Evolutionary conservation across 2,329 filamentous ascomycete species (phyloP), one percentile per base, ranked within the genome.

Genomic region (Thielaviopsis punctulata): DNA sequence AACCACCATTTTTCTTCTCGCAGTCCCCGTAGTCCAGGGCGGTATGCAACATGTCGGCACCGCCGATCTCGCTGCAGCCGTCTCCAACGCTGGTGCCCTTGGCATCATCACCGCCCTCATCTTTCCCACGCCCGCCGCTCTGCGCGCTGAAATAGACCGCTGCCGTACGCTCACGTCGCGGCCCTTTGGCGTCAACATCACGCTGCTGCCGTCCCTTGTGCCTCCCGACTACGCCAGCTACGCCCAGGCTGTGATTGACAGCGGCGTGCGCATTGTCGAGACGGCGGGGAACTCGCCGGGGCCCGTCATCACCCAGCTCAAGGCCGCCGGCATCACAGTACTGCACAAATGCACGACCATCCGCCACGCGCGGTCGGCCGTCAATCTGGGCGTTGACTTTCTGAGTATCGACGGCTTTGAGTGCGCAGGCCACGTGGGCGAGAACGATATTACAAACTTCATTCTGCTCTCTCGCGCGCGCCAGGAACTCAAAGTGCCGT

Each of bases 311-410:
- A 73, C 78, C 63, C 79, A 87, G 71, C 76, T 98, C 52, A 98
- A 96, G 71, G 76, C 76, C 56, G 84, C 82, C 5, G 80, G 79
- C 53, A 77, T 78, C 61, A 90, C 77, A 52, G 80, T 98, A 60
- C 72, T 98, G 53, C 92, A 98, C 77, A 98, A 98, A 71, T 96
- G 92, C 73, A 98, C 92, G 8, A 93, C 87, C 4, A 94, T 98
- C 68, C 75, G 88, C 52, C 92, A 98, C 65, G 92, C 92, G 19
- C 79, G 87, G 66, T 88, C 84, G 58, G 92, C 92, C 48, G 76
- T 94, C 55, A 95, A 94, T 68, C 80, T 96, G 39, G 92, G 92
- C 57, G 92, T 95, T 4, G 92, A 98, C 67, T 96, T 98, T 68
- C 70, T 98, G 54, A 89, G 83, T 59, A 96, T 98, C 60, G 92